Evolutionary conservation across 208 protist species (phyloP).

Genomic region (Leishmania amazonensis): DNA sequence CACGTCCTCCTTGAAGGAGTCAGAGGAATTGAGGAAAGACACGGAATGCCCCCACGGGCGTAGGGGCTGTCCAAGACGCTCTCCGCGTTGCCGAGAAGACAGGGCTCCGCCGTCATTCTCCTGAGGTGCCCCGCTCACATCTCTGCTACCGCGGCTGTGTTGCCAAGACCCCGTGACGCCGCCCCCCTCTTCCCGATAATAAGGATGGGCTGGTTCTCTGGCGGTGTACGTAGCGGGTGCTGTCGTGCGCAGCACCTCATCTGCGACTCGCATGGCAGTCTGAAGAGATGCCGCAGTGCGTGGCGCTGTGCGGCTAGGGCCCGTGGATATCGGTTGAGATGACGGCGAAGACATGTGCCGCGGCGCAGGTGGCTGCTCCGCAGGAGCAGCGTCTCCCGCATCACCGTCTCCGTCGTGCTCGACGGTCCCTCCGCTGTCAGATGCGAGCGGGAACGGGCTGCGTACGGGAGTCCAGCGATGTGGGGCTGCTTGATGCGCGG

Average conservation of each 20-base stretch:
- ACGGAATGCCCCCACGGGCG: not conserved
- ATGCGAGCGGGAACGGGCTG: not conserved
- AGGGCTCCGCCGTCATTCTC: not conserved
- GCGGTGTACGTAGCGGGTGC: not conserved
- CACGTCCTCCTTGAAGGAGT: not conserved
- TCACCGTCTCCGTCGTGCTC: not conserved
- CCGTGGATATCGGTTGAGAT: not conserved
- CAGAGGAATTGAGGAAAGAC: not conserved
- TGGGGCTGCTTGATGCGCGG: not conserved
- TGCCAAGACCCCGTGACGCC: not conserved
- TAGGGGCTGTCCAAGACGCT: not conserved
- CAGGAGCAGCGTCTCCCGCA: not conserved
- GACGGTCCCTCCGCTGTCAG: not conserved
- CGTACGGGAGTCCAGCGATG: conserved; percentile 19
- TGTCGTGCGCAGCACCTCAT: conserved; percentile 24
- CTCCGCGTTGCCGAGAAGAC: not conserved
- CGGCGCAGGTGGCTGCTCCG: not conserved
- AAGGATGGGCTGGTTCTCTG: conserved; percentile 12
- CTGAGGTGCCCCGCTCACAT: not conserved
- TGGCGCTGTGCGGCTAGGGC: not conserved
- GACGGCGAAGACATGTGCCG: not conserved
- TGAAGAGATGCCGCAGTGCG: not conserved
- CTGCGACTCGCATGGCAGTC: conserved; percentile 20
- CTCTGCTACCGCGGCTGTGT: not conserved
- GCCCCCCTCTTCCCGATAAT: conserved; percentile 1